Conservation (phyloP, 2,329 filamentous ascomycete species). For the Talaromyces albobiverticillius region DNA sequence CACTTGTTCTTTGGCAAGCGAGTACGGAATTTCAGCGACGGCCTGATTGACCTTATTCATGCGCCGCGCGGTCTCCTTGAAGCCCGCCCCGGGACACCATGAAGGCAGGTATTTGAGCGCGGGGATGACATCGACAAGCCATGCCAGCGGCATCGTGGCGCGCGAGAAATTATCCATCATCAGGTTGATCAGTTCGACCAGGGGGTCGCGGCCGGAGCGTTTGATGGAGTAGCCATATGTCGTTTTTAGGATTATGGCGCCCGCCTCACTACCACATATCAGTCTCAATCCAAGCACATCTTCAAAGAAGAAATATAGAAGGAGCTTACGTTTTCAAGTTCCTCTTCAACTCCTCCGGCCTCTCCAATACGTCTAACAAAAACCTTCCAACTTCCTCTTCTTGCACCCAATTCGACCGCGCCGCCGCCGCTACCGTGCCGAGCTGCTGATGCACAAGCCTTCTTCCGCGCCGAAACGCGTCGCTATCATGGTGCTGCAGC, state of each 20-base stretch:
- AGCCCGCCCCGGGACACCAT: constrained; percentile 45
- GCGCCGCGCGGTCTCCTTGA: constrained; percentile 39
- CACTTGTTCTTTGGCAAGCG: constrained; percentile 40
- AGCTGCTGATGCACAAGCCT: no score
- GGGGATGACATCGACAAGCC: constrained; percentile 46
- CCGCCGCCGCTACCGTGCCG: no score
- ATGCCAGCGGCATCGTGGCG: constrained; percentile 41
- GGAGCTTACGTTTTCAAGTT: no score
- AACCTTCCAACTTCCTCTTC: no score
- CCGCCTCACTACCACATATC: no score
- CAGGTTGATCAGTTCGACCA: constrained; percentile 41
- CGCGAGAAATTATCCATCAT: constrained; percentile 40
- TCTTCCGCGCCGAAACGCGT: no score
- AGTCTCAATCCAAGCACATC: no score
- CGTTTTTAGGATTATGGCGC: constrained; percentile 41
- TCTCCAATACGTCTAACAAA: no score
- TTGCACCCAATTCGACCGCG: no score
- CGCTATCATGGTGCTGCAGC: no score
- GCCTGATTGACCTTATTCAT: constrained; percentile 32
- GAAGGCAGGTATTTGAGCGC: constrained; percentile 41
- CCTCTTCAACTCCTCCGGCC: no score
- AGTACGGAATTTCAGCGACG: constrained; percentile 39
- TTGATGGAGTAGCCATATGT: constrained; percentile 47
- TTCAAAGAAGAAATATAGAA: no score
- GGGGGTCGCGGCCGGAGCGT: constrained; percentile 36